These are phyloP conservation scores for Gleditsia sinensis DNA, from an alignment of 306 rosid genomes.

Conservation along the genomic window DNA sequence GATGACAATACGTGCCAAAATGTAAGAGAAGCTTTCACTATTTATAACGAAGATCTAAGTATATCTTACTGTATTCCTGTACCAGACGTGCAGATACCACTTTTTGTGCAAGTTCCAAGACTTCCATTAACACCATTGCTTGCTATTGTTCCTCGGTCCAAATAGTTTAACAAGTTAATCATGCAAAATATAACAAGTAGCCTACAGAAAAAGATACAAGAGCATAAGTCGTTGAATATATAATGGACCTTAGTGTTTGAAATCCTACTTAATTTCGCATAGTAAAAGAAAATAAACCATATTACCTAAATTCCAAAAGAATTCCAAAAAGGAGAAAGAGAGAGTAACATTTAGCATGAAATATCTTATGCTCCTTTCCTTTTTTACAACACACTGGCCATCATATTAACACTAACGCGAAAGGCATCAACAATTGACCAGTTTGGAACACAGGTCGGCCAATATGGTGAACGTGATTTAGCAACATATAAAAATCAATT, in stretches of 20 bases:
- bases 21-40: background rate
- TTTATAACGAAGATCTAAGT: background rate
- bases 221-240: slow-evolving; percentile 7
- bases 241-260: background rate
- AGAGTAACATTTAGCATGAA: background rate
- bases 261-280: background rate
- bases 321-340: background rate
- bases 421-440: background rate
- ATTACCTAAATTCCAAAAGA: background rate
- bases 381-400: background rate
- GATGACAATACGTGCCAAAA: background rate
- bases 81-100: slow-evolving; percentile 69
- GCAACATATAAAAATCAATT: background rate
- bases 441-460: background rate
- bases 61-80: slow-evolving; percentile 86
- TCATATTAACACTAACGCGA: background rate
- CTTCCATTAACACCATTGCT: slow-evolving; percentile 95
- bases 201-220: slow-evolving; percentile 50
- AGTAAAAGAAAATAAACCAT: background rate
- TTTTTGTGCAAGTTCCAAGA: slow-evolving; percentile 56
- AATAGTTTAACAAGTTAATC: slow-evolving; percentile 78
- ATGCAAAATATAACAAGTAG: slow-evolving; percentile 70
- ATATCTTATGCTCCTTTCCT: background rate
- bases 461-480: background rate
- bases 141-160: slow-evolving; percentile 94